These are phyloP conservation scores for Dactylellina haptotyla DNA, from an alignment of 2,329 filamentous ascomycete species.

Conservation along the genomic window DNA sequence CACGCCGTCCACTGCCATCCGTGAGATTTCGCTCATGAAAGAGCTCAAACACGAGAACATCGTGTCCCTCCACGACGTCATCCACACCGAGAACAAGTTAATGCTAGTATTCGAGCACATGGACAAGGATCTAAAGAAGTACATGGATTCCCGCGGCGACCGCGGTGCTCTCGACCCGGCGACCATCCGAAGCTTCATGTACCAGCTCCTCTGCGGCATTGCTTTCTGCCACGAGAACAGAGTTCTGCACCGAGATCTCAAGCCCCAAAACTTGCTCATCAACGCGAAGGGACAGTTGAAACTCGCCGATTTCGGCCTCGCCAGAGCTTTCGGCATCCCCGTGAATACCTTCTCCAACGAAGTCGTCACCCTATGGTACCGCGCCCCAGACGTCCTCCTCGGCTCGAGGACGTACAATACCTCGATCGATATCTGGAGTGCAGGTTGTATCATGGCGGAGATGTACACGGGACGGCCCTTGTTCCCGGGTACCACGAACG, in stretches of 20 bases:
- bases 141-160: constrained; percentile 95
- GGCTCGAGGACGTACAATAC: constrained; percentile 97
- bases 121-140: constrained; percentile 98
- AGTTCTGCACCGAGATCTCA: constrained; percentile 92
- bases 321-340: constrained; percentile 92
- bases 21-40: constrained; percentile 99
- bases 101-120: constrained; percentile 99
- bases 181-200: constrained; percentile 99
- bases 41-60: constrained; percentile 99
- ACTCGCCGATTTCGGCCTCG: constrained; percentile 92
- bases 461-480: constrained; percentile 97
- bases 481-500: constrained; percentile 97
- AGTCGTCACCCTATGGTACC: constrained; percentile 97
- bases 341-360: constrained; percentile 99
- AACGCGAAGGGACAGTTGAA: constrained; percentile 91
- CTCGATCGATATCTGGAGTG: constrained; percentile 99
- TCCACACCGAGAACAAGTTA: constrained; percentile 99
- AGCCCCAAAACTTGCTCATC: constrained; percentile 95
- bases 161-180: constrained; percentile 85
- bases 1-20: constrained; percentile 94
- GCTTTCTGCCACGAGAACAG: constrained; percentile 98
- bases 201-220: constrained; percentile 92
- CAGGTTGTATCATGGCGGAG: constrained; percentile 99
- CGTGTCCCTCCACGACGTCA: constrained; percentile 95
- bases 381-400: constrained; percentile 92